Evolutionary conservation across 73 alveolate genomes (phyloP).

Genomic region (Paramecium tetraurelia): DNA sequence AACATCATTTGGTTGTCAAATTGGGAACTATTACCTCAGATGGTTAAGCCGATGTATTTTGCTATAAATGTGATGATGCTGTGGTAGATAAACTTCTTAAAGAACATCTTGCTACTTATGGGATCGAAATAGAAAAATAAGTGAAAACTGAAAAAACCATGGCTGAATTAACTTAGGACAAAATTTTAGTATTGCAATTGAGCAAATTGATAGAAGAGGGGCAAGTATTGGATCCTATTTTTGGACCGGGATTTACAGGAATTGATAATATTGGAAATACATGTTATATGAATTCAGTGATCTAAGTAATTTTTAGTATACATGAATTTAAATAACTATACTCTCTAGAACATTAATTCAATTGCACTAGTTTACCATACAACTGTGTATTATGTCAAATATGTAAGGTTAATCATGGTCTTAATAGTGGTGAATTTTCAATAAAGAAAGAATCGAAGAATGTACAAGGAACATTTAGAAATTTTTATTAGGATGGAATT

Average conservation of each 20-base stretch:
- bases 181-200: conserved; percentile 85
- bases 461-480: conserved; percentile 80
- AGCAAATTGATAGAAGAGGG: conserved; percentile 97
- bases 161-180: conserved; percentile 93
- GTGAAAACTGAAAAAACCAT: conserved; percentile 98
- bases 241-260: conserved; percentile 99
- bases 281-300: conserved; percentile 97
- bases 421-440: conserved; percentile 92
- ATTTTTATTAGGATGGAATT: conserved; percentile 93
- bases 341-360: conserved; percentile 75
- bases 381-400: conserved; percentile 91
- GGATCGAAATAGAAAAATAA: conserved; percentile 89
- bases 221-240: conserved; percentile 88
- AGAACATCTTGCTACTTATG: conserved; percentile 83
- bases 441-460: conserved; percentile 81
- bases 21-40: conserved; percentile 99
- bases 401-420: conserved; percentile 90
- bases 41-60: conserved; percentile 96
- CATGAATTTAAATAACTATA: conserved; percentile 88
- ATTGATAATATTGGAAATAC: conserved; percentile 98
- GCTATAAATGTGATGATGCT: conserved; percentile 97
- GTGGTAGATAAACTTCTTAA: conserved; percentile 85
- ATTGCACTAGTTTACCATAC: conserved; percentile 76
- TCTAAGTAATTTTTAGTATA: conserved; percentile 89
- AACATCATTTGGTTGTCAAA: conserved; percentile 96